Evolutionary conservation across 768 basidiomycete genomes (phyloP), one percentile per base, ranked within the genome.

Genomic region (Lepiota venenata): DNA sequence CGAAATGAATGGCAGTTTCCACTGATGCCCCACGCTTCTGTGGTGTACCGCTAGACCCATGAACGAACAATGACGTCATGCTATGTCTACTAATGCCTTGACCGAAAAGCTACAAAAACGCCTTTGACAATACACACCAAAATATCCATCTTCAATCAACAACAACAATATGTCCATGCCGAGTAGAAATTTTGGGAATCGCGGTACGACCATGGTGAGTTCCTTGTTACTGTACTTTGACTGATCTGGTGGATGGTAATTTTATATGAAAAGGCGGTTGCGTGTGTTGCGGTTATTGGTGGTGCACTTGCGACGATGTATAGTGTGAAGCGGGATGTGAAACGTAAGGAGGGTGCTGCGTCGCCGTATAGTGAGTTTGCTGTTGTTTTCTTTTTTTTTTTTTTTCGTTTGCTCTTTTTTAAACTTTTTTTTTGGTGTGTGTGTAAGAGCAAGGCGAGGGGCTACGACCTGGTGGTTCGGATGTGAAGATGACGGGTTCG

Each of bases 401-500:
- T n/a, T n/a, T n/a, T n/a, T n/a, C n/a, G n/a, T n/a, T n/a, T n/a
- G n/a, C n/a, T n/a, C n/a, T n/a, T n/a, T n/a, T n/a, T n/a, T n/a
- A n/a, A n/a, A n/a, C n/a, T n/a, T n/a, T n/a, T n/a, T n/a, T n/a
- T n/a, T n/a, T n/a, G n/a, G n/a, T n/a, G n/a, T n/a, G n/a, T n/a
- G n/a, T n/a, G n/a, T n/a, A n/a, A 22, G 54, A 59, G 14, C 16
- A 57, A 55, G 69, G 62, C 14, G 56, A 63, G 16, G 64, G 62
- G n/a, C 7, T 53, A 25, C 25, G 5, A 37, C n/a, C 38, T 36
- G 64, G 63, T 2, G 62, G 60, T 7, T 66, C 67, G 0, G 71
- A 73, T 57, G 63, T 62, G 55, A 66, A 64, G 4, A 75, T 75
- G 74, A 70, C 60, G 44, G 73, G 72, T 1, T 63, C 67, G 1